phyloP scores from a whole-genome alignment of 805 yeast genomes.

The Wickerhamiella azyma region DNA sequence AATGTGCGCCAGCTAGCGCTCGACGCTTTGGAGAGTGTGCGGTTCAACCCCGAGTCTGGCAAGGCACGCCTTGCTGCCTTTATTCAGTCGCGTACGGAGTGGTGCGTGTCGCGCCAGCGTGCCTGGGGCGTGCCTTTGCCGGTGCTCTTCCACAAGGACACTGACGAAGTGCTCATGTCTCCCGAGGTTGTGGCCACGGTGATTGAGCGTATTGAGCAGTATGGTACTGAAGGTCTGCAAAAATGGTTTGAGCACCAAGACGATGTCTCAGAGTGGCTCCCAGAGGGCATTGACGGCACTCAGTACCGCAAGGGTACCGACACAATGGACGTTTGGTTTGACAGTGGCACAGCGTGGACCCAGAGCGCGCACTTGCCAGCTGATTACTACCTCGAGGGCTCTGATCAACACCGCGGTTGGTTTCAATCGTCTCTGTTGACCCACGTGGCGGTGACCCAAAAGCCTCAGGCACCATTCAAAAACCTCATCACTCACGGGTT shows the following conservation, averaged over 20 bases:
- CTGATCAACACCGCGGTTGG: slow-evolving; percentile 99
- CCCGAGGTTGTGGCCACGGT: slow-evolving; percentile 43
- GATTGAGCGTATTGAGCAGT: slow-evolving; percentile 38
- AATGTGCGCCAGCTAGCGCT: slow-evolving; percentile 49
- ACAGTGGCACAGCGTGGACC: slow-evolving; percentile 89
- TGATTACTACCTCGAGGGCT: slow-evolving; percentile 86
- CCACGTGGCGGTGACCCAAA: slow-evolving; percentile 38
- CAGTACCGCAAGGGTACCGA: slow-evolving; percentile 57
- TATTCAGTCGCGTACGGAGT: slow-evolving; percentile 65
- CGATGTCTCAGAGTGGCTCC: slow-evolving; percentile 59
- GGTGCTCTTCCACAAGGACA: slow-evolving; percentile 47
- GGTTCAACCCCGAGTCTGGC: slow-evolving; percentile 65
- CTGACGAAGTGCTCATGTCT: slow-evolving; percentile 53
- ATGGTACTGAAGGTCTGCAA: slow-evolving; percentile 35
- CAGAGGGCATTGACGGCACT: slow-evolving; percentile 32
- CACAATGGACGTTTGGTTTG: slow-evolving; percentile 99
- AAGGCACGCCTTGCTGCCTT: slow-evolving; percentile 57
- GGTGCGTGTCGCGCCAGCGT: slow-evolving; percentile 97
- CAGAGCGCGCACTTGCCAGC: slow-evolving; percentile 29
- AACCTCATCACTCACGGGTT: slow-evolving; percentile 86
- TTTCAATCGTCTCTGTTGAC: slow-evolving; percentile 87
- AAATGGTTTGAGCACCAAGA: slow-evolving; percentile 54
- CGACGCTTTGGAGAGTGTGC: slow-evolving; percentile 44
- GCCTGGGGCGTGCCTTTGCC: slow-evolving; percentile 98
- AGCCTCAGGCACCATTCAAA: slow-evolving; percentile 48